phyloP scores from a whole-genome alignment of 2,329 filamentous ascomycete species.

The Neodidymelliopsis sp. region DNA sequence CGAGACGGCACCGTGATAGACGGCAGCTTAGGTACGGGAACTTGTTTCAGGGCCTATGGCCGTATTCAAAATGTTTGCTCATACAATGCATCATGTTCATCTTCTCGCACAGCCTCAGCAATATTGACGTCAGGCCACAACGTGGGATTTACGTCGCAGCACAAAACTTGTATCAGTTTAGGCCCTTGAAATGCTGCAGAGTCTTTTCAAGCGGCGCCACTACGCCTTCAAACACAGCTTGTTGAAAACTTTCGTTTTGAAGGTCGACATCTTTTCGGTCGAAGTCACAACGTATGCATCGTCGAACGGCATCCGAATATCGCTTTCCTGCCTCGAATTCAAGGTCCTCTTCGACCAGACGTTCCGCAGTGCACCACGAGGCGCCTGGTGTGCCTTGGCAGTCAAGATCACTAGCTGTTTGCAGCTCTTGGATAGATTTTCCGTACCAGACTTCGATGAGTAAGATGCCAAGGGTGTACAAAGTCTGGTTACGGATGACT shows the following conservation, averaged over 20 bases:
- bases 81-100: too few relatives aligned
- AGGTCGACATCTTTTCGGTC: neutral
- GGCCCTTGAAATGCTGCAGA: neutral
- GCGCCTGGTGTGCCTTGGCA: constrained; percentile 22
- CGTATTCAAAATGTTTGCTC: too few relatives aligned
- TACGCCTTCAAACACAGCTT: neutral
- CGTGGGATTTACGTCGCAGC: too few relatives aligned
- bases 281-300: neutral
- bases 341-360: constrained; percentile 16
- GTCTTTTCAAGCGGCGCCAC: neutral
- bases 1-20: too few relatives aligned
- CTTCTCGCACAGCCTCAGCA: too few relatives aligned
- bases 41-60: too few relatives aligned
- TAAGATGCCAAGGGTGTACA: constrained; percentile 45
- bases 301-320: neutral
- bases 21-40: too few relatives aligned
- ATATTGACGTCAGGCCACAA: too few relatives aligned
- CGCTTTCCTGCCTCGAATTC: constrained; percentile 17
- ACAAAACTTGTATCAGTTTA: too few relatives aligned
- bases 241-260: neutral
- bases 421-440: constrained; percentile 32
- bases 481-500: constrained; percentile 37
- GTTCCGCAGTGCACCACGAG: constrained; percentile 21
- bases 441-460: constrained; percentile 47
- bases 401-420: constrained; percentile 15